Conservation (phyloP, 2,329 filamentous ascomycete species). For the Beauveria sp. region DNA sequence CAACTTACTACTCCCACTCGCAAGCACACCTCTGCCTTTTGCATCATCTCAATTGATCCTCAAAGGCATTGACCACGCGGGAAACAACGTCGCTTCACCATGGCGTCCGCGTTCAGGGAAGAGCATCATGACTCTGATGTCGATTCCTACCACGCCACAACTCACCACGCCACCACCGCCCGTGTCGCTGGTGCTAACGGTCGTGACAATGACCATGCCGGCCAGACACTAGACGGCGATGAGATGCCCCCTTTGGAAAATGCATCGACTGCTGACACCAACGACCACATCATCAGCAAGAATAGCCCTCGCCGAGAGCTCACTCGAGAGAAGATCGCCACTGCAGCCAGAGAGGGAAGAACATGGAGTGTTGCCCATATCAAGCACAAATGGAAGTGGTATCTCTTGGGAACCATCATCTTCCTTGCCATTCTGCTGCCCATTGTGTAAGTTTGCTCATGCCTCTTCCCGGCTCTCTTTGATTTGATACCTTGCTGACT, state of each 20-base stretch:
- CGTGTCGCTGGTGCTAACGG: background rate
- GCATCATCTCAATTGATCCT: background rate
- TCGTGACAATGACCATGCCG: background rate
- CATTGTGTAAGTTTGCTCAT: conserved; percentile 5
- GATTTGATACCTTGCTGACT: background rate
- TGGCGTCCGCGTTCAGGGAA: conserved; percentile 9
- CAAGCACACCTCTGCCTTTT: background rate
- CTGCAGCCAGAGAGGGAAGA: background rate
- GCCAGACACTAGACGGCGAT: background rate
- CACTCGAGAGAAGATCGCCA: conserved; percentile 5
- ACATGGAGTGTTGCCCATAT: conserved; percentile 28
- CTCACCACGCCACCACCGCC: background rate
- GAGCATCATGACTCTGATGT: conserved; percentile 1
- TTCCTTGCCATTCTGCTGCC: conserved; percentile 11
- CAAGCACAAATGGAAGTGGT: conserved; percentile 35
- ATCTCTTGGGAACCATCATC: conserved; percentile 29
- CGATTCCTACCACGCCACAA: background rate
- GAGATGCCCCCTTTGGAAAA: background rate
- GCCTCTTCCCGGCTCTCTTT: background rate
- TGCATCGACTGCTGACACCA: background rate
- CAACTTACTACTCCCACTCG: background rate
- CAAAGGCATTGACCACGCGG: background rate
- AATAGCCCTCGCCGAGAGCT: conserved; percentile 25
- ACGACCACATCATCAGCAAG: conserved; percentile 7
- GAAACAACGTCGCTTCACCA: conserved; percentile 2